Percentiles rank a stretch among this genome's conserved stretches.
Conservation (phyloP, 495 filamentous ascomycete genomes). For the Aspergillus kassunensis region DNA sequence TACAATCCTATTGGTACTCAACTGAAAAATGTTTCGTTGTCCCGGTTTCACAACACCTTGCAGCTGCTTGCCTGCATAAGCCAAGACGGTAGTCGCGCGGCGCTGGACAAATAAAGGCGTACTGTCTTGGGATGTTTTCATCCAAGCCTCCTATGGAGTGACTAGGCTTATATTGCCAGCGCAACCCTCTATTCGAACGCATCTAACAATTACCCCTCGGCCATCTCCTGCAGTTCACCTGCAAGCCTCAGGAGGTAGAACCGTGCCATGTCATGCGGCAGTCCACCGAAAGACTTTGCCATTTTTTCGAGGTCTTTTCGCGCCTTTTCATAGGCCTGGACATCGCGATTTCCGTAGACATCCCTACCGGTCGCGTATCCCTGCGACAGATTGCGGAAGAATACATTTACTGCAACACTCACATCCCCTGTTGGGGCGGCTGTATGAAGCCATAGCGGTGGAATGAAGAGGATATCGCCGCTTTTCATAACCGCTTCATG, state of each 20-base stretch:
- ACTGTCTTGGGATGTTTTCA: background rate
- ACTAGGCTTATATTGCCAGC: slow-evolving; percentile 2
- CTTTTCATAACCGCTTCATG: slow-evolving; percentile 60
- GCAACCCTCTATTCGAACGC: background rate
- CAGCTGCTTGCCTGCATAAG: slow-evolving; percentile 8
- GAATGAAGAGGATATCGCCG: slow-evolving; percentile 77
- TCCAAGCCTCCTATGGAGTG: too few relatives aligned
- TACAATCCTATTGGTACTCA: background rate
- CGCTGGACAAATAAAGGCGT: slow-evolving; percentile 1
- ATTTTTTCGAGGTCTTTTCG: slow-evolving; percentile 68
- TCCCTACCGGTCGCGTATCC: slow-evolving; percentile 75
- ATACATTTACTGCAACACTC: slow-evolving; percentile 79
- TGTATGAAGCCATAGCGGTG: slow-evolving; percentile 81
- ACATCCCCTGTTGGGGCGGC: slow-evolving; percentile 57
- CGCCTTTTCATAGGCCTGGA: slow-evolving; percentile 79
- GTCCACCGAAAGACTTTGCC: slow-evolving; percentile 57
- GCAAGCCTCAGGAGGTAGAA: slow-evolving; percentile 77
- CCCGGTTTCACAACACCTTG: slow-evolving; percentile 4
- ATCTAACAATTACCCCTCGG: slow-evolving; percentile 18
- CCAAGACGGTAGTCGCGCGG: slow-evolving; percentile 5
- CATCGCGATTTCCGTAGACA: slow-evolving; percentile 84
- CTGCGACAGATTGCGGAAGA: slow-evolving; percentile 67
- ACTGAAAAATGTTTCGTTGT: slow-evolving; percentile 2
- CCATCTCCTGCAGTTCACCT: slow-evolving; percentile 56
- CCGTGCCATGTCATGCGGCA: slow-evolving; percentile 61